phyloP scores from a whole-genome alignment of 2,329 filamentous ascomycete genomes.

The Cytospora leucostoma region DNA sequence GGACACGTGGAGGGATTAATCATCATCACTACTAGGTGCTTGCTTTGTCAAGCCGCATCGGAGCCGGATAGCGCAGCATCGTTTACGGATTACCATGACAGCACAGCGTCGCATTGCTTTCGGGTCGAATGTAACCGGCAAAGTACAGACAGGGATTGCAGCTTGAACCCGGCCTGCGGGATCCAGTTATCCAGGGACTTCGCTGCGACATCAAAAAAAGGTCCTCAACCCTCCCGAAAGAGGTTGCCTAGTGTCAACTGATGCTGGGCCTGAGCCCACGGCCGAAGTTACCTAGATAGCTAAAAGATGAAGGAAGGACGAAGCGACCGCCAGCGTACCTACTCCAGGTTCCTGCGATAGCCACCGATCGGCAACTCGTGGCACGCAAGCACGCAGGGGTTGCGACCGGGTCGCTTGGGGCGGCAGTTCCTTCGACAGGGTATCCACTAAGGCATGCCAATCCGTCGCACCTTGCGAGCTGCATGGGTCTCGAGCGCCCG shows the following conservation, averaged over 20 bases:
- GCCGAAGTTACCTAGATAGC: neutral
- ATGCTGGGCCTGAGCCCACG: conserved; percentile 4
- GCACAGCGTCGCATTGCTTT: conserved; percentile 24
- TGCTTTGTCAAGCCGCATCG: conserved; percentile 14
- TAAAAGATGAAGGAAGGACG: conserved; percentile 10
- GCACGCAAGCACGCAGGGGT: neutral
- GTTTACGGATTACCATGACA: neutral
- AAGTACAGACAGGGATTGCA: neutral
- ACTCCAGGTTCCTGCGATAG: neutral
- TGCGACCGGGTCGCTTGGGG: conserved; percentile 3
- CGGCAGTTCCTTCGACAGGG: conserved; percentile 1
- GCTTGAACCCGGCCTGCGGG: neutral
- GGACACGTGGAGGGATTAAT: neutral
- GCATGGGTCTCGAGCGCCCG: neutral
- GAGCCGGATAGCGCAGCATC: conserved; percentile 10
- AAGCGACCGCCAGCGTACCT: conserved; percentile 22
- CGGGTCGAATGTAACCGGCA: conserved; percentile 16
- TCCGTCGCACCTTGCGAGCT: neutral
- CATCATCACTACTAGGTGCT: neutral
- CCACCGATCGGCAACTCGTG: neutral
- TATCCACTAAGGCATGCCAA: neutral
- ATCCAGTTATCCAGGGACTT: neutral
- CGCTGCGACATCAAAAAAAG: conserved; percentile 13
- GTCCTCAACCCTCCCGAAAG: conserved; percentile 4
- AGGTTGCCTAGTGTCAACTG: neutral